Percentiles rank a stretch among this genome's conserved stretches.
These are phyloP conservation scores for Rhexocercosporidium sp. DNA, from an alignment of 2,329 filamentous ascomycete species.

Conservation along the genomic window DNA sequence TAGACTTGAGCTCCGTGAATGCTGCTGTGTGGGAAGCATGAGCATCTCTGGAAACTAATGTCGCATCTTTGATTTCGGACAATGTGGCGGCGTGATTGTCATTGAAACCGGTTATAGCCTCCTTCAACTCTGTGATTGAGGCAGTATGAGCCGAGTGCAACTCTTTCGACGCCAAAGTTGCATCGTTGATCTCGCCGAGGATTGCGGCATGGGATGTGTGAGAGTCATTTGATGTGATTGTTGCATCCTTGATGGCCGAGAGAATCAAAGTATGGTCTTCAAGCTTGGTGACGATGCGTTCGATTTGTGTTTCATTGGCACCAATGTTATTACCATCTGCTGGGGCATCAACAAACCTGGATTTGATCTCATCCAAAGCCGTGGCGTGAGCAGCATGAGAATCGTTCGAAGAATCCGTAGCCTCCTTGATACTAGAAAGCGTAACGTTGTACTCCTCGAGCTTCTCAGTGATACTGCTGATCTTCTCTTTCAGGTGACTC, in stretches of 20 bases:
- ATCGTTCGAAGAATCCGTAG: conserved; percentile 17
- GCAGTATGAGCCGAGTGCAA: conserved; percentile 21
- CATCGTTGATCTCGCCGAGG: conserved; percentile 32
- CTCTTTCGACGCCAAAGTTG: conserved; percentile 20
- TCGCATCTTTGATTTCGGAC: conserved; percentile 24
- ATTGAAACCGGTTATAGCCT: conserved; percentile 11
- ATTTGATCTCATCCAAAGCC: conserved; percentile 30
- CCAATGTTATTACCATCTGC: background rate
- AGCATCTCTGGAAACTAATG: conserved; percentile 14
- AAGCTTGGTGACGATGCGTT: conserved; percentile 23
- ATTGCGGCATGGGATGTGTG: conserved; percentile 23
- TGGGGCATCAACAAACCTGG: conserved; percentile 17
- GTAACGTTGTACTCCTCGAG: conserved; percentile 23
- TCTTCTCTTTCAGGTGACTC: background rate
- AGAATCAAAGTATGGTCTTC: conserved; percentile 23
- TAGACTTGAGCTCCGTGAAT: conserved; percentile 29
- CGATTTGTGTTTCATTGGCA: conserved; percentile 25
- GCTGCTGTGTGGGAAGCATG: conserved; percentile 24
- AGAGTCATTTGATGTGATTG: conserved; percentile 17
- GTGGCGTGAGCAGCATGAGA: conserved; percentile 24
- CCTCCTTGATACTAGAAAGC: conserved; percentile 25
- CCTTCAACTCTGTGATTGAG: conserved; percentile 25
- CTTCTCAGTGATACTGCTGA: background rate
- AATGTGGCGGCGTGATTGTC: conserved; percentile 16
- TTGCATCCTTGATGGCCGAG: conserved; percentile 19